phyloP scores from a whole-genome alignment of 768 basidiomycete species.

The Porpolomopsis calyptriformis region DNA sequence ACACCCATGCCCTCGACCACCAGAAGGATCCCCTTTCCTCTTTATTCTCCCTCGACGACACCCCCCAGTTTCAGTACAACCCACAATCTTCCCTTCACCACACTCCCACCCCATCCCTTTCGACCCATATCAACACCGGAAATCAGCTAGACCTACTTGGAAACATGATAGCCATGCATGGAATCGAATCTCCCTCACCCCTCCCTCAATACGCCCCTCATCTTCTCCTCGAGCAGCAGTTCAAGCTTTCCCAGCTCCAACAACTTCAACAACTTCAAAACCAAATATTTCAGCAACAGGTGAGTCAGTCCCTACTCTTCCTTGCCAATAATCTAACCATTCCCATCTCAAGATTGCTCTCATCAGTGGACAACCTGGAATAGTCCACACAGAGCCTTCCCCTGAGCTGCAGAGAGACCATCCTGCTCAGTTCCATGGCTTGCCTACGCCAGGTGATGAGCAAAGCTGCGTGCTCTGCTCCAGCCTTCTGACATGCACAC shows the following conservation, averaged over 20 bases:
- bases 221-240: conserved; percentile 60
- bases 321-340: conserved; percentile 1
- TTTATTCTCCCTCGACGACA: background rate
- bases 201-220: conserved; percentile 28
- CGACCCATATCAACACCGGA: conserved; percentile 26
- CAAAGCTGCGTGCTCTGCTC: conserved; percentile 1
- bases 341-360: conserved; percentile 46
- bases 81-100: background rate
- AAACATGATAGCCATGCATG: conserved; percentile 43
- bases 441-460: conserved; percentile 59
- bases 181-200: conserved; percentile 23
- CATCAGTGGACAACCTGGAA: conserved; percentile 41
- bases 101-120: background rate
- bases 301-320: conserved; percentile 21
- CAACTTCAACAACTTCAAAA: conserved; percentile 70
- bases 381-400: conserved; percentile 25
- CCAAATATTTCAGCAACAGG: conserved; percentile 87
- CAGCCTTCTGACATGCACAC: background rate
- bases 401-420: conserved; percentile 21
- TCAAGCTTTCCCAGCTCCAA: conserved; percentile 68
- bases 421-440: conserved; percentile 30
- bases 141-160: conserved; percentile 31
- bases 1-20: background rate
- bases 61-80: background rate
- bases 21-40: background rate